Evolutionary conservation across 2,329 filamentous ascomycete species (phyloP).

Genomic region (Cyanodermella asteris): DNA sequence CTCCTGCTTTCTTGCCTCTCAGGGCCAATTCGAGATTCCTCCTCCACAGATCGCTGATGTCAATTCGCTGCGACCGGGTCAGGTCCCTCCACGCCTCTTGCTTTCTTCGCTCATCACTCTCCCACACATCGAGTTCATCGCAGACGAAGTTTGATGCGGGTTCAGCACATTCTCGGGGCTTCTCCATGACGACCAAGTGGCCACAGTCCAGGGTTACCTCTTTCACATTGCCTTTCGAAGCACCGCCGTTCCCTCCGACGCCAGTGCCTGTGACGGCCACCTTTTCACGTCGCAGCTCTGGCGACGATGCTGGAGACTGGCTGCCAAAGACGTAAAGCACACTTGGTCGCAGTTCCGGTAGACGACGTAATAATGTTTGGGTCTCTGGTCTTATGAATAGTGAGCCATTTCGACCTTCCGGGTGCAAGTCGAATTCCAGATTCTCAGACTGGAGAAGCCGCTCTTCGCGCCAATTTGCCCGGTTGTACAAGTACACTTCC

Average conservation of each 20-base stretch:
- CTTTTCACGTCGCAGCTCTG: conserved; percentile 19
- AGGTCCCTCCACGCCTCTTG: no score
- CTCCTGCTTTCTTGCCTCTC: no score
- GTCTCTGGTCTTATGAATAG: conserved; percentile 23
- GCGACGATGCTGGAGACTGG: conserved; percentile 18
- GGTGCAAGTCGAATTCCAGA: conserved; percentile 24
- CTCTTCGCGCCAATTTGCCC: conserved; percentile 15
- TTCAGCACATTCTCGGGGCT: conserved; percentile 42
- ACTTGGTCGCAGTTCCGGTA: conserved; percentile 20
- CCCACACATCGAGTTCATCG: conserved; percentile 34
- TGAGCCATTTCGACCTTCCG: conserved; percentile 11
- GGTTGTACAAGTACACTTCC: conserved; percentile 39
- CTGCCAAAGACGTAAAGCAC: conserved; percentile 23
- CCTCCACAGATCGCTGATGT: no score
- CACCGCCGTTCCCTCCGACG: conserved; percentile 22
- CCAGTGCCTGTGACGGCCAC: conserved; percentile 17
- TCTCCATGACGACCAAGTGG: conserved; percentile 69
- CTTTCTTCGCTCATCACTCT: conserved; percentile 25
- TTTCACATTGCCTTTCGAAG: conserved; percentile 42
- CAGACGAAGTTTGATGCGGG: conserved; percentile 34
- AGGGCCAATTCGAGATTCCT: no score
- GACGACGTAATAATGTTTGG: conserved; percentile 15
- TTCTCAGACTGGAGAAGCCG: conserved; percentile 17
- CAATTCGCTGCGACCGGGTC: no score
- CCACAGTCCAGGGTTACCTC: conserved; percentile 46